Base-by-base conservation (phyloP, 2,329 filamentous ascomycete species). In the Talaromyces sp. region DNA sequence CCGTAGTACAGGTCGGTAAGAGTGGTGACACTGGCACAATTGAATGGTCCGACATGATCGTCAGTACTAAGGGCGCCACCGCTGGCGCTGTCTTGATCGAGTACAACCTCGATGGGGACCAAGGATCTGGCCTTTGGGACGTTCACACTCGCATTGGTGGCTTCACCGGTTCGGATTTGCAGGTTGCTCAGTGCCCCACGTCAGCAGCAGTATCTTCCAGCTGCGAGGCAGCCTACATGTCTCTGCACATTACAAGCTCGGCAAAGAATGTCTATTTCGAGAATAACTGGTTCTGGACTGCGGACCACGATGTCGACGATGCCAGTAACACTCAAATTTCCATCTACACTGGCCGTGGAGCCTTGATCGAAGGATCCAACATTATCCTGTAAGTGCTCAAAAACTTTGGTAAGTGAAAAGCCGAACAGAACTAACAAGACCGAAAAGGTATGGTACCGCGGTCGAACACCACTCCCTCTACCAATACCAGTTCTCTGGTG, bases 11-110 rank as follows among this genome's bases (percentile, higher is more conserved):
- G 65, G 82, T 91, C n/a, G 89, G 88, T 13, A 76, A 77, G 4
- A 77, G 83, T 0, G 87, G 88, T 3, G 84, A 91, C 26, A 72
- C 72, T 10, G 90, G 90, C 6, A 78, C 77, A 14, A 78, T 93
- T 19, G 89, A 93, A 71, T 85, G 87, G 79, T 86, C 83, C 4
- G 89, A 93, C 70, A 84, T 89, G 67, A 82, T 93, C 55, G 79
- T 93, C 14, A 86, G 85, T 58, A 90, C 88, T 0, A 81, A 84
- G 60, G 89, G 89, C 1, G 75, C 86, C 27, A 81, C 86, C 8
- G 80, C 85, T 1, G 90, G 90, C 4, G 89, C 89, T 1, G 80
- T 88, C 8, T 76, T 92, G 7, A 84, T 92, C 61, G 82, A 93
- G 69, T 92, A 87, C 80, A 93, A 93, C 70, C 77, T 92, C 17